phyloP scores from a whole-genome alignment of 768 basidiomycete species.

The Suillus plorans region DNA sequence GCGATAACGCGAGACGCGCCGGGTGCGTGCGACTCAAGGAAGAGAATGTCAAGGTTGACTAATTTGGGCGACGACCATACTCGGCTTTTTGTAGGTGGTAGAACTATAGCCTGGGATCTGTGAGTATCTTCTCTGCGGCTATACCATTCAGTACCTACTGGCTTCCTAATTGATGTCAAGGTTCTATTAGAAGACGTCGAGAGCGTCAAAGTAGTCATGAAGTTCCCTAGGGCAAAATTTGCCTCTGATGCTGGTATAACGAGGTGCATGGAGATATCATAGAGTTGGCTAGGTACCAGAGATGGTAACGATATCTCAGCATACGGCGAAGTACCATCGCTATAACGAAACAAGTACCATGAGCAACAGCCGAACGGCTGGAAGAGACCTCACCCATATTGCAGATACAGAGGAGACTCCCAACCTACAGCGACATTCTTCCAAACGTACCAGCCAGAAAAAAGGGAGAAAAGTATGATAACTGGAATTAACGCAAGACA shows the following conservation, averaged over 20 bases:
- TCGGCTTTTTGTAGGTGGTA: conserved; percentile 37
- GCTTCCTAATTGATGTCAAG: conserved; percentile 55
- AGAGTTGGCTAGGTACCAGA: conserved; percentile 64
- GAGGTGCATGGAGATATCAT: conserved; percentile 70
- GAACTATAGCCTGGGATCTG: conserved; percentile 53
- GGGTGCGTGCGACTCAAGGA: conserved; percentile 56
- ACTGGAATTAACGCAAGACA: conserved; percentile 64
- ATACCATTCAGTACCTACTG: conserved; percentile 47
- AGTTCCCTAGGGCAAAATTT: conserved; percentile 79
- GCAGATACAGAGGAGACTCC: conserved; percentile 66
- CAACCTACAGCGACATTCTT: conserved; percentile 67
- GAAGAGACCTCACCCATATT: conserved; percentile 67
- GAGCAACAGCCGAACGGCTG: background rate
- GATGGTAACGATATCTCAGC: conserved; percentile 52
- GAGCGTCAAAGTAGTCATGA: conserved; percentile 72
- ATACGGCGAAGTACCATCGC: conserved; percentile 65
- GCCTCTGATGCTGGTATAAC: conserved; percentile 62
- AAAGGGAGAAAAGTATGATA: conserved; percentile 55
- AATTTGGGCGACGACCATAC: conserved; percentile 41
- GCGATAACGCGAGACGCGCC: conserved; percentile 51
- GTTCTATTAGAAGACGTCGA: conserved; percentile 62
- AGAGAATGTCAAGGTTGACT: conserved; percentile 50
- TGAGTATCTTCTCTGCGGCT: conserved; percentile 10
- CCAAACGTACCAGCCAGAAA: conserved; percentile 77
- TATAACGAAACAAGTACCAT: conserved; percentile 24